phyloP scores from a whole-genome alignment of 352 stramenopile species.

The Pythium monospermum region DNA sequence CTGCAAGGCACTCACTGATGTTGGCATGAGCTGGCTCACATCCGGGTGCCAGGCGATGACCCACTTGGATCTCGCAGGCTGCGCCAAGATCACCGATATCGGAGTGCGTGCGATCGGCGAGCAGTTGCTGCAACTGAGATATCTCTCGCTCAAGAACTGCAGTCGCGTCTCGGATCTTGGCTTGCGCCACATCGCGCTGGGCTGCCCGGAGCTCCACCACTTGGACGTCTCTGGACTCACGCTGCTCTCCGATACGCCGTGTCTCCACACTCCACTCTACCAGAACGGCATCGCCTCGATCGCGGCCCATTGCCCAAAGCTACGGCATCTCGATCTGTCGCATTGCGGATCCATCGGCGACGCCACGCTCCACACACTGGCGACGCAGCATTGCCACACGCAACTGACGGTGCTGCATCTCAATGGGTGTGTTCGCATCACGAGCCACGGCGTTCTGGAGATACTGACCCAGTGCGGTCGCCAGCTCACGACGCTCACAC shows the following conservation, averaged over 20 bases:
- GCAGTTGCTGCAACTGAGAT: constrained; percentile 47
- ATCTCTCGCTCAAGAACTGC: constrained; percentile 45
- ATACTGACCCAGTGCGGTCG: constrained; percentile 12
- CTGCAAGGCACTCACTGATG: constrained; percentile 89
- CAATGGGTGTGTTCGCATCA: constrained; percentile 20
- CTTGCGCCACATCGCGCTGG: constrained; percentile 37
- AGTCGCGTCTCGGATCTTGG: constrained; percentile 48
- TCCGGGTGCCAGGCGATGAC: constrained; percentile 73
- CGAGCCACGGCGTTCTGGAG: constrained; percentile 20
- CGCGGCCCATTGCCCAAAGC: constrained; percentile 22
- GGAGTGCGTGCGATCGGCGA: constrained; percentile 83
- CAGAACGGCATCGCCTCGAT: constrained; percentile 33
- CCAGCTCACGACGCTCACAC: constrained; percentile 31
- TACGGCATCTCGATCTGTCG: constrained; percentile 53
- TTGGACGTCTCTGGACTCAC: constrained; percentile 38
- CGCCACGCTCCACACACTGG: constrained; percentile 25
- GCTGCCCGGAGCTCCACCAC: constrained; percentile 39
- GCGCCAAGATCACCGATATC: constrained; percentile 85
- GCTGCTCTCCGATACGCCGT: constrained; percentile 30
- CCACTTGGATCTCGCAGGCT: constrained; percentile 80
- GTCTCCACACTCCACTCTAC: not conserved
- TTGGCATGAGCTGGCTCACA: constrained; percentile 89
- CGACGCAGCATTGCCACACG: not conserved
- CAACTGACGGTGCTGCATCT: constrained; percentile 19
- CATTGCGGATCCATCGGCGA: constrained; percentile 42